These are phyloP conservation scores for Nephelium lappaceum DNA, from an alignment of 345 rosid genomes.

Conservation along the genomic window DNA sequence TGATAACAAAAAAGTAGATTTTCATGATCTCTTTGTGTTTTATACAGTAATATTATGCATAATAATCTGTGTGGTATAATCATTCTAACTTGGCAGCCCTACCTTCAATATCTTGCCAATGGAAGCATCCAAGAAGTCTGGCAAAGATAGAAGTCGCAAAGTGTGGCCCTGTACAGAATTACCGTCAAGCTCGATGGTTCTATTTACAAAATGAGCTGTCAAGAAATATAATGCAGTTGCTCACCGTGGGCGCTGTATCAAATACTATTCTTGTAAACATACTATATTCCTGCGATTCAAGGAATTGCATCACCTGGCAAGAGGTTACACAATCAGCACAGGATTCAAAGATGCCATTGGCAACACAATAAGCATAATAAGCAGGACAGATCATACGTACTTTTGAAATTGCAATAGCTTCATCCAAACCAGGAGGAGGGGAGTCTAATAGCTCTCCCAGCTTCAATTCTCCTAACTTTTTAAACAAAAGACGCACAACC, in stretches of 20 bases:
- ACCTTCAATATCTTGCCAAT: conserved; percentile 98
- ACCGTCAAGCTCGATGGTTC: conserved; percentile 13
- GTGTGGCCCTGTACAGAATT: conserved; percentile 77
- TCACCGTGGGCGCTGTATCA: conserved; percentile 98
- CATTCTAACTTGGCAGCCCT: conserved; percentile 12
- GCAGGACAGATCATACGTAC: conserved; percentile 36
- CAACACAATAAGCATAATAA: conserved; percentile 10
- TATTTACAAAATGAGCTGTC: conserved; percentile 12
- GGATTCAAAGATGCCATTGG: conserved; percentile 14
- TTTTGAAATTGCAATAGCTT: conserved; percentile 97
- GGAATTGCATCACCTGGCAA: conserved; percentile 92
- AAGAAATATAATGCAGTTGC: conserved; percentile 22
- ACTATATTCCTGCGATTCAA: conserved; percentile 83
- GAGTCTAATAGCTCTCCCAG: conserved; percentile 92
- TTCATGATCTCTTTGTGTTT: background rate
- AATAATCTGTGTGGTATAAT: background rate
- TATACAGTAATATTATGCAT: background rate
- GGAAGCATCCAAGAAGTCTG: conserved; percentile 95
- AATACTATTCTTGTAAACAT: conserved; percentile 94
- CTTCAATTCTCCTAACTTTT: conserved; percentile 88
- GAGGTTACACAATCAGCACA: conserved; percentile 26
- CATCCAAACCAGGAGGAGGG: conserved; percentile 99
- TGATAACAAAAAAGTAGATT: background rate
- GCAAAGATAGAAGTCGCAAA: conserved; percentile 82
- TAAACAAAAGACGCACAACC: conserved; percentile 20